A percentile compares a stretch with the other conserved stretches of the same genome.
Evolutionary conservation across 495 filamentous ascomycete genomes (phyloP).

Genomic region (Polyplosphaeria fusca): DNA sequence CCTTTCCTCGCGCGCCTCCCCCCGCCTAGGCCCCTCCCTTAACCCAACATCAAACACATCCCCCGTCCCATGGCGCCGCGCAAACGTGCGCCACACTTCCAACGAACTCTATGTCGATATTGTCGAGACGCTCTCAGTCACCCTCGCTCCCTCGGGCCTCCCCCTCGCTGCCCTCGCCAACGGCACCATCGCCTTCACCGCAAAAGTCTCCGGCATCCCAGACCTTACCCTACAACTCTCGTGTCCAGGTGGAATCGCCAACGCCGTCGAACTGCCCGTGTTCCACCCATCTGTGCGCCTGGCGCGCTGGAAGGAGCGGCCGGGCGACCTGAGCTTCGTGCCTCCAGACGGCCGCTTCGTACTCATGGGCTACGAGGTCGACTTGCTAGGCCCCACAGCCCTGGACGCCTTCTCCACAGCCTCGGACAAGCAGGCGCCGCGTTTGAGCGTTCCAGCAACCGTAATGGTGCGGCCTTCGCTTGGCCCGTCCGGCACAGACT

Average conservation of each 20-base stretch:
- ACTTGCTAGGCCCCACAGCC: constrained; percentile 58
- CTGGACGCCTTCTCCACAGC: constrained; percentile 27
- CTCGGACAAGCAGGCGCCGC: constrained; percentile 43
- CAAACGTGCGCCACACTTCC: constrained; percentile 91
- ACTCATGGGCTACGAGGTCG: constrained; percentile 89
- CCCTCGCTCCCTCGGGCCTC: constrained; percentile 82
- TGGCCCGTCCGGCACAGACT: constrained; percentile 71
- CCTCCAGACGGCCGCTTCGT: constrained; percentile 96
- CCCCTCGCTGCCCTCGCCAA: constrained; percentile 82
- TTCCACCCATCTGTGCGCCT: constrained; percentile 95
- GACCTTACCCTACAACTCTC: constrained; percentile 80
- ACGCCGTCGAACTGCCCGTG: constrained; percentile 79
- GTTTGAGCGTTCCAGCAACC: constrained; percentile 74
- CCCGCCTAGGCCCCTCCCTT: background rate
- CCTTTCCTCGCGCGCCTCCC: constrained; percentile 24
- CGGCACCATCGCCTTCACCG: constrained; percentile 91
- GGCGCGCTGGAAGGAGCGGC: constrained; percentile 76
- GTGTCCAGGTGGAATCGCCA: constrained; percentile 64
- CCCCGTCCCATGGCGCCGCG: constrained; percentile 77
- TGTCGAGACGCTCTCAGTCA: constrained; percentile 83
- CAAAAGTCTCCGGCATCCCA: constrained; percentile 90
- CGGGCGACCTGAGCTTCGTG: constrained; percentile 89
- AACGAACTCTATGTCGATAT: constrained; percentile 98
- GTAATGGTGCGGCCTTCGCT: constrained; percentile 78
- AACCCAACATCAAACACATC: constrained; percentile 40